Evolutionary conservation across 1,284 basidiomycete species (phyloP).

Genomic region (Sporisorium iseilematis-ciliati): DNA sequence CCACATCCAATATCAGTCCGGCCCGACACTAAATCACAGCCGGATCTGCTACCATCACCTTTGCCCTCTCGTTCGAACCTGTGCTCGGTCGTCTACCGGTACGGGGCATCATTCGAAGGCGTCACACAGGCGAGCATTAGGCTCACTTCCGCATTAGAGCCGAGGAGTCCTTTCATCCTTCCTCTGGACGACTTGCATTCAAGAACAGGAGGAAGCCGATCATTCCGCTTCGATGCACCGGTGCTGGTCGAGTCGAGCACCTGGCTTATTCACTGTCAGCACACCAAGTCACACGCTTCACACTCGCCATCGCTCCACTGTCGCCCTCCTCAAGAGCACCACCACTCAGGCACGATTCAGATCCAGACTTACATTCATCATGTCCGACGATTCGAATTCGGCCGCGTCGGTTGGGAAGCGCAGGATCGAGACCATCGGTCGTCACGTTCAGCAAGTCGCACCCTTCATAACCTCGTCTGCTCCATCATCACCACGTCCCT

Average conservation of each 20-base stretch:
- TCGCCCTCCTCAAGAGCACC: not conserved
- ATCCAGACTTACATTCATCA: not conserved
- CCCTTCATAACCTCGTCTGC: constrained; percentile 36
- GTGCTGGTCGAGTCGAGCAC: constrained; percentile 13
- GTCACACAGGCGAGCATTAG: too few species aligned
- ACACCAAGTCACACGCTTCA: not conserved
- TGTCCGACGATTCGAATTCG: constrained; percentile 39
- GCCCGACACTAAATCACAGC: too few species aligned
- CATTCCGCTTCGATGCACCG: constrained; percentile 24
- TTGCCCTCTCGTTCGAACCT: too few species aligned
- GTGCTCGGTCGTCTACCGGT: too few species aligned
- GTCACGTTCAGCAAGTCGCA: constrained; percentile 36
- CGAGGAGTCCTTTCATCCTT: constrained; percentile 1
- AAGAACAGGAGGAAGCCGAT: not conserved
- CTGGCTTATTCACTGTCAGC: constrained; percentile 8
- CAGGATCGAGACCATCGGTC: constrained; percentile 41
- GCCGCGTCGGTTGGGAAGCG: constrained; percentile 30
- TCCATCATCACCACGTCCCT: constrained; percentile 20
- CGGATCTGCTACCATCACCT: too few species aligned
- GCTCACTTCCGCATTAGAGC: not conserved
- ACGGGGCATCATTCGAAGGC: too few species aligned
- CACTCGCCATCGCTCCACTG: not conserved
- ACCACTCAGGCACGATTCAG: not conserved
- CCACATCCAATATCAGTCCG: too few species aligned
- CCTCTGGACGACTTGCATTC: not conserved